These are phyloP conservation scores for Alternaria gaisen DNA, from an alignment of 2,329 filamentous ascomycete species.

Conservation along the genomic window DNA sequence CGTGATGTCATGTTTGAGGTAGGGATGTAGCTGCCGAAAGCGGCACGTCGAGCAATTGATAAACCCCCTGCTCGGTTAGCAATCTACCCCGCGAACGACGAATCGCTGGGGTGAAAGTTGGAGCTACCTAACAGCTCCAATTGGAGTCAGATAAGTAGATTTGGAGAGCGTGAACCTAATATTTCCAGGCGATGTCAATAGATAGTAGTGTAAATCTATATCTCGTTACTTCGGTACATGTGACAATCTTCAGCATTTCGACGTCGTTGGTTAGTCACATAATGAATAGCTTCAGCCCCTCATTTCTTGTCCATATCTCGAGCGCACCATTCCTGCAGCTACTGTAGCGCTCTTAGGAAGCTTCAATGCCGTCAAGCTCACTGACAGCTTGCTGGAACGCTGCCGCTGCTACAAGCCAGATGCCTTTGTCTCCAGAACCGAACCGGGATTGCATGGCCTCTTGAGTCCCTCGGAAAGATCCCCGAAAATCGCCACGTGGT, in stretches of 20 bases:
- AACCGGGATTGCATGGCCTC: neutral
- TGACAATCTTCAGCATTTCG: neutral
- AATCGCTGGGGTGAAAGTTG: neutral
- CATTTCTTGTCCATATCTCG: neutral
- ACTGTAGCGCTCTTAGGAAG: neutral
- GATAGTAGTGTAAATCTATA: neutral
- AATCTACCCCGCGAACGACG: slow-evolving; percentile 16
- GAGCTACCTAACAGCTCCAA: slow-evolving; percentile 10
- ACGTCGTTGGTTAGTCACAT: neutral
- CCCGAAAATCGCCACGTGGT: no score
- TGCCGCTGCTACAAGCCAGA: neutral
- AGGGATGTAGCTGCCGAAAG: slow-evolving; percentile 11
- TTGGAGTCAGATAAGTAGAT: slow-evolving; percentile 13
- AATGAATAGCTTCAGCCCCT: neutral
- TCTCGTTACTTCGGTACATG: neutral
- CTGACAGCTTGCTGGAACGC: neutral
- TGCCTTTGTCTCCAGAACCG: neutral
- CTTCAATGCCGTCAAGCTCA: neutral
- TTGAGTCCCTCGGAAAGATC: no score
- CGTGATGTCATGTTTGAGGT: slow-evolving; percentile 10
- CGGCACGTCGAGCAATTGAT: slow-evolving; percentile 6
- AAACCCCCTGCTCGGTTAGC: slow-evolving; percentile 16
- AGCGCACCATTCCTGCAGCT: neutral
- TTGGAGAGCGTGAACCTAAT: slow-evolving; percentile 4
- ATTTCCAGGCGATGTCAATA: neutral